phyloP scores from a whole-genome alignment of 192 early-diverging fungal species.

The Coemansia sp. region DNA sequence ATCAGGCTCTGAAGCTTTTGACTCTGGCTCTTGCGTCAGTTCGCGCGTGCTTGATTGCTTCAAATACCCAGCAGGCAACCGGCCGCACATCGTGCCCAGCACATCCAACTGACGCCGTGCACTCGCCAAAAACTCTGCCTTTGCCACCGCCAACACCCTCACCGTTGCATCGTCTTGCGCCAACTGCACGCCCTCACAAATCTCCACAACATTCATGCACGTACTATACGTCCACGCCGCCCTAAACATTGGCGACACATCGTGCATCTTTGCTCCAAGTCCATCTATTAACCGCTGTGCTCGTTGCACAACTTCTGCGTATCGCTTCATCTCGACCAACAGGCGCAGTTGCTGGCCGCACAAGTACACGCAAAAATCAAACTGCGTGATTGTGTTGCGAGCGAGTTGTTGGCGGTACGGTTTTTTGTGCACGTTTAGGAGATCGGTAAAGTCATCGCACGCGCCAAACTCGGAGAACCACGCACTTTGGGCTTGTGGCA shows the following conservation, averaged over 20 bases:
- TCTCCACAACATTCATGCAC: slow-evolving; percentile 50
- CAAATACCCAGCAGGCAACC: slow-evolving; percentile 17
- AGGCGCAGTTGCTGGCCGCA: slow-evolving; percentile 88
- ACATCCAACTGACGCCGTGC: slow-evolving; percentile 48
- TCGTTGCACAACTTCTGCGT: slow-evolving; percentile 35
- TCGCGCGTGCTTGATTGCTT: slow-evolving; percentile 10
- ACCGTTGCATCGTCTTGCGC: slow-evolving; percentile 5
- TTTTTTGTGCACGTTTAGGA: slow-evolving; percentile 74
- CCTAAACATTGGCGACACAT: slow-evolving; percentile 39
- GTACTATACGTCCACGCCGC: slow-evolving; percentile 48
- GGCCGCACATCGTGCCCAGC: slow-evolving; percentile 32
- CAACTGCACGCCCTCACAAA: slow-evolving; percentile 42
- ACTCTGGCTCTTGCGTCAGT: background rate
- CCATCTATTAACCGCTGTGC: slow-evolving; percentile 39
- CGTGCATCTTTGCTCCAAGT: slow-evolving; percentile 35
- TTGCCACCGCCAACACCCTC: slow-evolving; percentile 29
- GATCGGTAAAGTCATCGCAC: slow-evolving; percentile 83
- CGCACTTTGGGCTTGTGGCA: slow-evolving; percentile 77
- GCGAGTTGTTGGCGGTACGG: slow-evolving; percentile 85
- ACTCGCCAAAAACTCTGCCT: slow-evolving; percentile 49
- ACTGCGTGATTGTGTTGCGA: slow-evolving; percentile 87
- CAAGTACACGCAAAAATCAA: slow-evolving; percentile 95
- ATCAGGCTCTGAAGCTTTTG: background rate
- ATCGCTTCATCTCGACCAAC: slow-evolving; percentile 62
- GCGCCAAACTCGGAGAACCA: slow-evolving; percentile 96